phyloP scores from a whole-genome alignment of 2,329 filamentous ascomycete genomes.

The Arthroderma sp. region DNA sequence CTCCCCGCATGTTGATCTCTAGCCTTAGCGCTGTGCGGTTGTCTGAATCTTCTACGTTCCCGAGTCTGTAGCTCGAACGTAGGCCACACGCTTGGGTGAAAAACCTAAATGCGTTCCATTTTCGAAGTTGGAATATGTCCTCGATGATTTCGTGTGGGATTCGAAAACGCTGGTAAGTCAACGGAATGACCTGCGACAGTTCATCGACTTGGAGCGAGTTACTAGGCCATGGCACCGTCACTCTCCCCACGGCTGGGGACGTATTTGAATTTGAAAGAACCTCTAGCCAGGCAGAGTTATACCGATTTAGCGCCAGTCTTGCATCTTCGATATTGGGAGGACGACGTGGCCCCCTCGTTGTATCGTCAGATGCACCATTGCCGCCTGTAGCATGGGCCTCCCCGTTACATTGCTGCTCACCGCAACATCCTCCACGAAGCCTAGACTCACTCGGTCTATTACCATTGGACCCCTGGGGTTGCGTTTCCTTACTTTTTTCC shows the following conservation, averaged over 20 bases:
- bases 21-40: slow-evolving; percentile 4
- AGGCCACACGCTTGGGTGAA: slow-evolving; percentile 8
- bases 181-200: slow-evolving; percentile 2
- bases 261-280: neutral
- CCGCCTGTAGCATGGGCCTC: neutral
- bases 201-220: neutral
- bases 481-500: neutral
- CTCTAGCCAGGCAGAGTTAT: neutral
- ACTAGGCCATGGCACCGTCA: slow-evolving; percentile 6
- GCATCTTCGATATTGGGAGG: too few relatives aligned
- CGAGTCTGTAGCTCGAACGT: neutral
- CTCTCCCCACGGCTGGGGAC: neutral
- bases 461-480: neutral
- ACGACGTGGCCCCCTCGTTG: too few relatives aligned
- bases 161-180: neutral
- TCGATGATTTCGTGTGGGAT: slow-evolving; percentile 2
- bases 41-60: neutral
- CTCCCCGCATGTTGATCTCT: slow-evolving; percentile 4
- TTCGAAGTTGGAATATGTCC: slow-evolving; percentile 6
- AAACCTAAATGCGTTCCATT: slow-evolving; percentile 12
- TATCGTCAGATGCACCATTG: too few relatives aligned
- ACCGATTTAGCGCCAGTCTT: neutral
- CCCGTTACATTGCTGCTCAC: neutral
- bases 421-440: neutral
- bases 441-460: neutral